Evolutionary conservation across 2,329 filamentous ascomycete genomes (phyloP).

Genomic region (Penicillium sclerotigenum): DNA sequence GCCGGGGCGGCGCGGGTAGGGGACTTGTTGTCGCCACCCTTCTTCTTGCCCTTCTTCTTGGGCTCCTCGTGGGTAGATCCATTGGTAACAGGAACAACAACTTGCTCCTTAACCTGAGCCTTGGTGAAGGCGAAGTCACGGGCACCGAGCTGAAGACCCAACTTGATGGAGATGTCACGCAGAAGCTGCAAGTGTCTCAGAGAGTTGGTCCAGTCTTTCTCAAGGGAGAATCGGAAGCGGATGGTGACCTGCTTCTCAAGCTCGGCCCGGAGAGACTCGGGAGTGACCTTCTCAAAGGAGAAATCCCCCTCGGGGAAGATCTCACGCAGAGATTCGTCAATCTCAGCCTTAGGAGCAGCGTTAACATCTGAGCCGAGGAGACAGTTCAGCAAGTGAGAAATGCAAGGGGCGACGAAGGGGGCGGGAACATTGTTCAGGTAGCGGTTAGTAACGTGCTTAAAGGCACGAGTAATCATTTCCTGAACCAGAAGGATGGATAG

Average conservation of each 20-base stretch:
- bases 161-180: conserved; percentile 81
- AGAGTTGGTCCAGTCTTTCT: conserved; percentile 62
- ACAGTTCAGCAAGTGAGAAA: conserved; percentile 90
- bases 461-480: conserved; percentile 91
- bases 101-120: conserved; percentile 36
- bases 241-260: conserved; percentile 69
- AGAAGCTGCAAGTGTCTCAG: conserved; percentile 78
- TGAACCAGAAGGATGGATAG: conserved; percentile 75
- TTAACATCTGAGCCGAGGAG: conserved; percentile 76
- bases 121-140: conserved; percentile 70
- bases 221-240: conserved; percentile 74
- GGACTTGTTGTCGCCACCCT: conserved; percentile 50
- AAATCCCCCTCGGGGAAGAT: conserved; percentile 82
- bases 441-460: conserved; percentile 84
- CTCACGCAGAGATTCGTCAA: conserved; percentile 68
- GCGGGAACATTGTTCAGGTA: conserved; percentile 77
- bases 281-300: conserved; percentile 74
- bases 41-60: conserved; percentile 57
- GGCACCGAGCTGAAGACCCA: conserved; percentile 81
- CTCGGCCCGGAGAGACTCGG: conserved; percentile 64
- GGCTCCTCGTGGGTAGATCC: conserved; percentile 37
- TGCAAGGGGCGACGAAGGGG: conserved; percentile 73
- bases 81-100: conserved; percentile 37
- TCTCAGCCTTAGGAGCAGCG: conserved; percentile 70
- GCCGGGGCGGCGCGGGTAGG: conserved; percentile 43